A percentile compares a stretch with the other conserved stretches of the same genome.
These are phyloP conservation scores for Hebeloma cylindrosporum DNA, from an alignment of 768 basidiomycete genomes.

Conservation along the genomic window DNA sequence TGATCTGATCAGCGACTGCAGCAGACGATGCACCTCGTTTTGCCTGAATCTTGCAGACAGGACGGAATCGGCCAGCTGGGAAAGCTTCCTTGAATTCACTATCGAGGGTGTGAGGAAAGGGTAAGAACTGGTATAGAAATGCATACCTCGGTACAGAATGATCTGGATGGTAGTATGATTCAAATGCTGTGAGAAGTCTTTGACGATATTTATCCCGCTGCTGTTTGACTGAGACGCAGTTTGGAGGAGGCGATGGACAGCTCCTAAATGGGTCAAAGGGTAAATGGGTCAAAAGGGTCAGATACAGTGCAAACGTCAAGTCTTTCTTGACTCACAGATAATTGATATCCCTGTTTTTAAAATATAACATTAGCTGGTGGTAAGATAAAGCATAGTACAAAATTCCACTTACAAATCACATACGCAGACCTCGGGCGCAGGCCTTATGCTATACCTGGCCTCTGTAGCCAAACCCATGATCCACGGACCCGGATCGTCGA, in stretches of 20 bases:
- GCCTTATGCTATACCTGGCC: constrained; percentile 73
- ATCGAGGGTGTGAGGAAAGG: constrained; percentile 4
- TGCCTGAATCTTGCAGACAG: constrained; percentile 87
- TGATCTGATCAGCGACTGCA: constrained; percentile 86
- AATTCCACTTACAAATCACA: constrained; percentile 69
- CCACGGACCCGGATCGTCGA: constrained; percentile 97
- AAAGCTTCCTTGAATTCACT: constrained; percentile 96
- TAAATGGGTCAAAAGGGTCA: constrained; percentile 12
- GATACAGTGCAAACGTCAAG: background rate
- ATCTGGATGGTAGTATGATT: constrained; percentile 87
- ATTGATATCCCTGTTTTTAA: constrained; percentile 64
- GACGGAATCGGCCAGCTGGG: constrained; percentile 88
- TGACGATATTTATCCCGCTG: constrained; percentile 81
- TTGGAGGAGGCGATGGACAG: constrained; percentile 77
- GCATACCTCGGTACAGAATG: constrained; percentile 71
- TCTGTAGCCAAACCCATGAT: constrained; percentile 90
- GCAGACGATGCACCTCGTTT: constrained; percentile 78
- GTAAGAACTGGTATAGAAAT: constrained; percentile 16
- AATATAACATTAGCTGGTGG: constrained; percentile 7
- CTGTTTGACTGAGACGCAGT: constrained; percentile 72
- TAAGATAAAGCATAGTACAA: background rate
- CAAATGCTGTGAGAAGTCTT: constrained; percentile 73
- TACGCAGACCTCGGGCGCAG: constrained; percentile 80
- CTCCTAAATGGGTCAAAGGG: too few species aligned
- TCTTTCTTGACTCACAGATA: constrained; percentile 56